A percentile compares a stretch with the other conserved stretches of the same genome.
Evolutionary conservation across 2,329 filamentous ascomycete species (phyloP).

Genomic region (Monosporascus sp.): DNA sequence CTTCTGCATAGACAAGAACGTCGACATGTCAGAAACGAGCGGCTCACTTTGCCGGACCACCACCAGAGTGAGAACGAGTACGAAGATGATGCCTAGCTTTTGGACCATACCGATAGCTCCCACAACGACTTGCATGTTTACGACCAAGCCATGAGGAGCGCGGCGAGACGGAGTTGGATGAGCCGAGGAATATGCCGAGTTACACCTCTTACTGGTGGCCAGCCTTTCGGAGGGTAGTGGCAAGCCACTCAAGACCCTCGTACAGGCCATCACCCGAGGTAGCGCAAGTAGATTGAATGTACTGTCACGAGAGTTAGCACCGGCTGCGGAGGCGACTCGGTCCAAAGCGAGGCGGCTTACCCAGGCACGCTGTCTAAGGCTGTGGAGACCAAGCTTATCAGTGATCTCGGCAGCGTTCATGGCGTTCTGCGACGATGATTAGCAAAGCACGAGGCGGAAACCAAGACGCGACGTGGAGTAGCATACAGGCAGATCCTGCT

Average conservation of each 20-base stretch:
- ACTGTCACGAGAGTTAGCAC: conserved; percentile 47
- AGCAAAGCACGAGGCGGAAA: conserved; percentile 13
- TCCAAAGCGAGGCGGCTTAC: conserved; percentile 55
- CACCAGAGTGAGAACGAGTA: conserved; percentile 21
- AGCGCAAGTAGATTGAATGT: conserved; percentile 99
- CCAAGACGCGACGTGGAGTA: conserved; percentile 2
- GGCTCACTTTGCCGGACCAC: conserved; percentile 22
- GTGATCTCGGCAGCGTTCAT: conserved; percentile 99
- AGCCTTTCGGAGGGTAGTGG: conserved; percentile 75
- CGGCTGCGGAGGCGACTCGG: background rate
- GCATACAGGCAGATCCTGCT: conserved; percentile 96
- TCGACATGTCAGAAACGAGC: conserved; percentile 12
- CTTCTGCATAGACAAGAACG: conserved; percentile 21
- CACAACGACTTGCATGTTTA: conserved; percentile 50
- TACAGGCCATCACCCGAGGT: conserved; percentile 99
- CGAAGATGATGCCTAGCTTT: conserved; percentile 35
- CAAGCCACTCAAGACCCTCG: conserved; percentile 94
- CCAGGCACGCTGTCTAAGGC: conserved; percentile 96
- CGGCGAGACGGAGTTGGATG: conserved; percentile 36
- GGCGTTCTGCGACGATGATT: conserved; percentile 65
- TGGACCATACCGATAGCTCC: conserved; percentile 53
- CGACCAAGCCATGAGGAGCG: conserved; percentile 49
- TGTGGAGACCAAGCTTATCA: conserved; percentile 99
- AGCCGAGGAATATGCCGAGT: conserved; percentile 31
- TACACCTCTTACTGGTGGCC: conserved; percentile 53